Base-by-base conservation (phyloP, 768 basidiomycete species). In the Psilocybe subaeruginosa region DNA sequence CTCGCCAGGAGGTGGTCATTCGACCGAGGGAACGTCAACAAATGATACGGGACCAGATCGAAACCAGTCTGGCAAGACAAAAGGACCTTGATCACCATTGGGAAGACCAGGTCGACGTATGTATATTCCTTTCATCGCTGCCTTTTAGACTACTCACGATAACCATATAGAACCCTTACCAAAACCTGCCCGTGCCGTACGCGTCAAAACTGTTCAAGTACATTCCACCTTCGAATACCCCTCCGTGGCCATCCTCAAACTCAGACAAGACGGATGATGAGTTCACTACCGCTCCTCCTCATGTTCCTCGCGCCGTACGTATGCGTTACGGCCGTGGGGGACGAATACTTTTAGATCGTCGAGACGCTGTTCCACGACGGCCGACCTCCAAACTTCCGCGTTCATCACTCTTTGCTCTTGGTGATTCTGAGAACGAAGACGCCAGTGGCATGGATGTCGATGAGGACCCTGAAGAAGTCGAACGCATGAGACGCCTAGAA, bases 31-130 rank as follows among this genome's bases (percentile, higher is more conserved):
- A 92, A 61, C 87, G 92, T 30, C 76, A 82, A 51, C 78, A 78
- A 1, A 74, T 79, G 9, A 89, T 94, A 63, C 82, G 78, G 59
- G 80, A 79, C 49, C 82, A 83, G 70, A 83, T 90, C 71, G 91
- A 89, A 69, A 78, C 79, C n/a, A 79, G 84, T 48, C 73, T 90
- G 69, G 77, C 73, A 27, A 78, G 78, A 52, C 87, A 89, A 72
- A 90, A 88, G 70, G 91, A 95, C 52, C 73, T 80, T 51, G 91
- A 95, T 67, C 83, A 88, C 52, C 83, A 86, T 53, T 97, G 93
- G 89, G 95, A 97, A 66, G 95, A 98, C 69, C 79, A 82, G 55
- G 82, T 93, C 64, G 95, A 97, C 74, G 91, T 93, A 70, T 70
- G 83, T 74, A 2, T 54, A 58, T 23, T 19, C 56, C 12, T 29